Conservation (phyloP, 1,139 yeast species). For the Yamadazyma atlantica region DNA sequence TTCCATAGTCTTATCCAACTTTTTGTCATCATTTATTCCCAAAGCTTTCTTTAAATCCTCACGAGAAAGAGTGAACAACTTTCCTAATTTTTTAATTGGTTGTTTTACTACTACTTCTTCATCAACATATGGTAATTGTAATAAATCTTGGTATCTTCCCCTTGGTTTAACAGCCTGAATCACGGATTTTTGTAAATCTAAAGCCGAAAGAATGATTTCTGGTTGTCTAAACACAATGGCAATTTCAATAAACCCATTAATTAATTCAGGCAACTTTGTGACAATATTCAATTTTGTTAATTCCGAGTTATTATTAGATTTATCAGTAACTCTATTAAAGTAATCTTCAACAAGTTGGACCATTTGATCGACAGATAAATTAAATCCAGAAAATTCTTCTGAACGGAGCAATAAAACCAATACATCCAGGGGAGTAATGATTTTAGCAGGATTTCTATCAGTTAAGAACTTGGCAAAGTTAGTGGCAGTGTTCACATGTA, state of each 20-base stretch:
- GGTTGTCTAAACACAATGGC: slow-evolving; percentile 76
- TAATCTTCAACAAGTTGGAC: background rate
- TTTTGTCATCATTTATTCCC: slow-evolving; percentile 50
- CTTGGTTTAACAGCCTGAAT: slow-evolving; percentile 73
- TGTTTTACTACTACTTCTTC: slow-evolving; percentile 42
- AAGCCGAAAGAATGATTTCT: slow-evolving; percentile 59
- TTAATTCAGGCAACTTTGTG: slow-evolving; percentile 61
- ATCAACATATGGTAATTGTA: slow-evolving; percentile 80
- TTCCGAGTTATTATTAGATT: background rate
- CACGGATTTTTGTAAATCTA: slow-evolving; percentile 70
- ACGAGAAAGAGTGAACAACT: slow-evolving; percentile 57
- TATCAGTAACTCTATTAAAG: background rate
- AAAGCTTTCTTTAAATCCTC: slow-evolving; percentile 56
- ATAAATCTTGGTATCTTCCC: slow-evolving; percentile 58
- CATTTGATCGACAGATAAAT: background rate
- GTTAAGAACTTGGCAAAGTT: slow-evolving; percentile 61
- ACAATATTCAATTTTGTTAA: slow-evolving; percentile 46
- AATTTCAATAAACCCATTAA: slow-evolving; percentile 76
- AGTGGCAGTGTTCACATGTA: slow-evolving; percentile 82
- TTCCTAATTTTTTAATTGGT: slow-evolving; percentile 61
- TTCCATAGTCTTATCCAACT: slow-evolving; percentile 49
- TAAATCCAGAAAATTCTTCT: slow-evolving; percentile 48
- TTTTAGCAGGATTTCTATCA: slow-evolving; percentile 76
- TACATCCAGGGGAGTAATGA: slow-evolving; percentile 59
- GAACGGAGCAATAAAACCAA: slow-evolving; percentile 64